These are phyloP conservation scores for Tolypocladium tundrense DNA, from an alignment of 2,329 filamentous ascomycete genomes.

Conservation along the genomic window DNA sequence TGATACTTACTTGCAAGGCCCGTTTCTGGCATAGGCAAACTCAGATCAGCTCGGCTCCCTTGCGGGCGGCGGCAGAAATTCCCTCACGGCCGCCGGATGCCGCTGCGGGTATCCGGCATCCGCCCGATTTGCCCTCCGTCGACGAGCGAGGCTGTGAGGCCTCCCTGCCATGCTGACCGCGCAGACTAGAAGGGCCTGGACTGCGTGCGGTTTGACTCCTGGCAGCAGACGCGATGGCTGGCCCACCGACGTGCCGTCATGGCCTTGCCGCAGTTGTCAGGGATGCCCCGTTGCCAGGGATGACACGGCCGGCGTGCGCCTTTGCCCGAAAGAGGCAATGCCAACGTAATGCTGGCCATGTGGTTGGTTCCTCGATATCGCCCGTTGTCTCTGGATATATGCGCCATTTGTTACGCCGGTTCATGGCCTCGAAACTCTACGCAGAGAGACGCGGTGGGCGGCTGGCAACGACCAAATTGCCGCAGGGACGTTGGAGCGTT, in stretches of 20 bases:
- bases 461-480: not conserved
- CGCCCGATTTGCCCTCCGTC: not conserved
- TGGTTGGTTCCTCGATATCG: conserved; percentile 1
- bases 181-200: not conserved
- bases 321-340: not conserved
- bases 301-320: not conserved
- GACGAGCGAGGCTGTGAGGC: not conserved
- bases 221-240: not conserved
- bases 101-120: not conserved
- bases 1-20: too few species aligned
- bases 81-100: not conserved
- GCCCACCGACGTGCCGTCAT: not conserved
- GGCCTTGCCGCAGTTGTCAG: too few species aligned
- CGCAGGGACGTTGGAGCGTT: not conserved
- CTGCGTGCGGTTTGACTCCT: not conserved
- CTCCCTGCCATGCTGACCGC: not conserved
- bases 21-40: too few species aligned
- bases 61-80: not conserved
- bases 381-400: not conserved
- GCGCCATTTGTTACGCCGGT: conserved; percentile 1
- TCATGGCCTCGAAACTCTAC: not conserved
- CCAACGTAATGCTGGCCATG: not conserved
- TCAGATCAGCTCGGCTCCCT: not conserved
- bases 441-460: not conserved
- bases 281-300: not conserved